Percentiles rank a stretch among this genome's conserved stretches.
Evolutionary conservation across 2,329 filamentous ascomycete species (phyloP).

Genomic region (Beauveria sp.): DNA sequence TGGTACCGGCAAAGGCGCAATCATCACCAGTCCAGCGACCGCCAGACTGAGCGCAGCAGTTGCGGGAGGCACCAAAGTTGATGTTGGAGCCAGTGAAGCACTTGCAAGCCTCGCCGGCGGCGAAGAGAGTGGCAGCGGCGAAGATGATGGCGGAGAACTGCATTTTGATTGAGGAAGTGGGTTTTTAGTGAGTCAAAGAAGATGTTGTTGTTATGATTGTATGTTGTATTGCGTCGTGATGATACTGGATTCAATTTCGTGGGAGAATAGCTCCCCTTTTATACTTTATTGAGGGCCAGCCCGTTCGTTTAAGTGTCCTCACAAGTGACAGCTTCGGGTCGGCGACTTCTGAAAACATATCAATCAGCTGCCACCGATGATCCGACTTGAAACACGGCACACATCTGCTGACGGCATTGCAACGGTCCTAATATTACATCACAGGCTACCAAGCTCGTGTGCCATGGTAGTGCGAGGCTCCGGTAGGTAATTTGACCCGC

Average conservation of each 20-base stretch:
- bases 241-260: neutral
- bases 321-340: neutral
- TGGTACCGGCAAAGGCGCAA: neutral
- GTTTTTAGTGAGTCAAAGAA: neutral
- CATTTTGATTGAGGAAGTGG: neutral
- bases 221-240: neutral
- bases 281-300: neutral
- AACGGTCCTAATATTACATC: neutral
- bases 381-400: neutral
- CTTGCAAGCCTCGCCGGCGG: constrained; percentile 2
- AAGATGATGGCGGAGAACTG: neutral
- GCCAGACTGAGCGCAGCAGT: neutral
- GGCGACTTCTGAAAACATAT: neutral
- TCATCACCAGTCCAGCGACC: neutral
- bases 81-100: neutral
- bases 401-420: neutral
- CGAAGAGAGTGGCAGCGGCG: neutral
- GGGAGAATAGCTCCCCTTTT: neutral
- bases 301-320: neutral
- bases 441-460: neutral
- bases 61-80: neutral
- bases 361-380: neutral
- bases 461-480: neutral
- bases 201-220: neutral
- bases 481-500: neutral